These are phyloP conservation scores for Calycina herbarum DNA, from an alignment of 2,329 filamentous ascomycete genomes.

Conservation along the genomic window DNA sequence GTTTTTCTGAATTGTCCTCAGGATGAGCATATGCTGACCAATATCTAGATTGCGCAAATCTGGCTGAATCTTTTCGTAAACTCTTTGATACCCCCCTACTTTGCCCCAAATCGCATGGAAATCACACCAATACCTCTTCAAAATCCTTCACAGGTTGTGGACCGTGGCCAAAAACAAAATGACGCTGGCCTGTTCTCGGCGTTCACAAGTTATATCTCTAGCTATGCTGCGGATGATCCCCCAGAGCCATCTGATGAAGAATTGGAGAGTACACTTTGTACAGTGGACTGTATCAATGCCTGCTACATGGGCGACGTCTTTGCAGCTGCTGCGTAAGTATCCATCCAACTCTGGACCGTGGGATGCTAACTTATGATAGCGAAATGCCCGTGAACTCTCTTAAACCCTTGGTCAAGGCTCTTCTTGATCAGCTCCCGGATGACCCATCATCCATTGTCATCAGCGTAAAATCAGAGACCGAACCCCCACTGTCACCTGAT, in stretches of 20 bases:
- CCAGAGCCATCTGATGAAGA: constrained; percentile 97
- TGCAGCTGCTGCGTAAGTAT: constrained; percentile 72
- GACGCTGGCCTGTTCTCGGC: constrained; percentile 91
- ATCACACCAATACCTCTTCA: constrained; percentile 85
- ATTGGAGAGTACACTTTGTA: constrained; percentile 90
- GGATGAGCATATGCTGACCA: constrained; percentile 40
- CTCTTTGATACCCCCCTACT: constrained; percentile 83
- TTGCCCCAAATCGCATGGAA: constrained; percentile 65
- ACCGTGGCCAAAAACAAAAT: constrained; percentile 73
- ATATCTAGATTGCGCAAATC: constrained; percentile 74
- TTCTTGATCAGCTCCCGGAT: constrained; percentile 85
- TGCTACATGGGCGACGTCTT: constrained; percentile 84
- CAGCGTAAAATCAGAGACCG: constrained; percentile 82
- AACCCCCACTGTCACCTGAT: constrained; percentile 60
- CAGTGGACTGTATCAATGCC: constrained; percentile 89
- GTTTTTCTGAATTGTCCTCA: constrained; percentile 37
- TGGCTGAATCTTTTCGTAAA: constrained; percentile 97
- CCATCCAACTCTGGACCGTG: background rate
- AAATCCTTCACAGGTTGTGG: constrained; percentile 87
- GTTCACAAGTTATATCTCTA: constrained; percentile 96
- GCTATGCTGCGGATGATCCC: constrained; percentile 95
- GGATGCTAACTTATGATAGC: constrained; percentile 42
- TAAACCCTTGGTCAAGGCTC: constrained; percentile 64
- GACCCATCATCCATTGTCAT: constrained; percentile 80
- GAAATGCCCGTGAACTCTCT: constrained; percentile 61